phyloP scores from a whole-genome alignment of 139 green algal genomes.

The Diplosphaera chodatii region DNA sequence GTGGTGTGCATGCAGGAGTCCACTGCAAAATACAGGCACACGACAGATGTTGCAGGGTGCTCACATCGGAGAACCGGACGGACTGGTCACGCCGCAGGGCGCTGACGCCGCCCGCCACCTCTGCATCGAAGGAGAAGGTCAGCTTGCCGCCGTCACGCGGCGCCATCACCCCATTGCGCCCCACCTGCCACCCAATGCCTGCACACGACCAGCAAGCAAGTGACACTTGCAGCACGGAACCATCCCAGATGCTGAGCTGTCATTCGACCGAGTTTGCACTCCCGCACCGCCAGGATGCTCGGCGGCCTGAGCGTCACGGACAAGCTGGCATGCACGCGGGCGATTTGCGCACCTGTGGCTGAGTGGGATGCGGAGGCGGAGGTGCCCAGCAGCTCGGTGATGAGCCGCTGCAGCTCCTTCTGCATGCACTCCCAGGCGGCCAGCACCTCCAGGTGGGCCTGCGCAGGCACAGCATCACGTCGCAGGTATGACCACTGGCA shows the following conservation, averaged over 20 bases:
- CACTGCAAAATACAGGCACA: too few relatives aligned
- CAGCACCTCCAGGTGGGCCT: conserved; percentile 17
- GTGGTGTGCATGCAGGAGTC: too few relatives aligned
- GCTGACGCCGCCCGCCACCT: conserved; percentile 6
- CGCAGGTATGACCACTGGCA: too few relatives aligned
- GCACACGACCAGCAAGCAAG: neutral
- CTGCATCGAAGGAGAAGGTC: conserved; percentile 30
- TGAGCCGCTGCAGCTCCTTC: conserved; percentile 33
- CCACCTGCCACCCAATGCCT: neutral
- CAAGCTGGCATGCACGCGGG: too few relatives aligned
- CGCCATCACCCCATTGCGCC: neutral
- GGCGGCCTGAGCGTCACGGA: too few relatives aligned
- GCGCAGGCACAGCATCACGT: too few relatives aligned
- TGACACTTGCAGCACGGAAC: too few relatives aligned
- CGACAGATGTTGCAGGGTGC: neutral
- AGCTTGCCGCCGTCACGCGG: conserved; percentile 8
- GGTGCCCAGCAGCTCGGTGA: conserved; percentile 31
- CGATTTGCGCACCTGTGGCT: too few relatives aligned
- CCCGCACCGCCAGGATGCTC: too few relatives aligned
- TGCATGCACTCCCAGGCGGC: conserved; percentile 44
- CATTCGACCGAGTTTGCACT: too few relatives aligned
- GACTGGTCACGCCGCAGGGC: neutral
- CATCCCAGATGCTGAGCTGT: too few relatives aligned
- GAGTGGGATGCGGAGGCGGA: neutral
- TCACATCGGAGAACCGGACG: neutral